phyloP scores from a whole-genome alignment of 306 rosid species.

The Psophocarpus tetragonolobus region DNA sequence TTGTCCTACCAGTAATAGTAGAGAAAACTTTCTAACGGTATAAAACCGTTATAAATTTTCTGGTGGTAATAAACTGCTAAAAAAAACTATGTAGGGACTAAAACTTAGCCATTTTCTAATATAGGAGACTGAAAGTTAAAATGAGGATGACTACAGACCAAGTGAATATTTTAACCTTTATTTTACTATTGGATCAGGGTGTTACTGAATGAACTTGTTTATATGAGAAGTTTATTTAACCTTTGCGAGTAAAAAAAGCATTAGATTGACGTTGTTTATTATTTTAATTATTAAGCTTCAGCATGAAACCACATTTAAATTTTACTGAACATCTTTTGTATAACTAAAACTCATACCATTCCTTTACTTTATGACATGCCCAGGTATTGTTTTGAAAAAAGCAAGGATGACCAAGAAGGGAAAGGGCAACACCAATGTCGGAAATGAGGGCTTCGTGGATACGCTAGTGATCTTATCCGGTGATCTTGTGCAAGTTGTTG shows the following conservation, averaged over 20 bases:
- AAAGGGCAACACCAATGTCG: conserved; percentile 49
- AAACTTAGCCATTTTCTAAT: not conserved
- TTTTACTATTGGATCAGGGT: conserved; percentile 26
- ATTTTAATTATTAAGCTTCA: not conserved
- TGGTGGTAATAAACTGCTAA: not conserved
- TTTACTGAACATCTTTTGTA: conserved; percentile 6
- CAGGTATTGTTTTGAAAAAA: conserved; percentile 80
- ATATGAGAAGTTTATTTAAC: not conserved
- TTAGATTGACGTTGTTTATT: not conserved
- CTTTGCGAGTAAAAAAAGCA: not conserved
- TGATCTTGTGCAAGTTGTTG: conserved; percentile 85
- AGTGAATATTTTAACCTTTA: not conserved
- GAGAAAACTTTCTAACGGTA: not conserved
- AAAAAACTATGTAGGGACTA: not conserved
- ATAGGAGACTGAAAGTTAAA: not conserved
- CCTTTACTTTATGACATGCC: conserved; percentile 22
- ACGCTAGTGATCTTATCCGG: conserved; percentile 65
- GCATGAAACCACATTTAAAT: not conserved
- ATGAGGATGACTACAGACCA: not conserved
- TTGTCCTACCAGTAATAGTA: not conserved
- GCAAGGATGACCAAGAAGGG: conserved; percentile 82
- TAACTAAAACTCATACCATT: conserved; percentile 2
- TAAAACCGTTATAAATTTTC: not conserved
- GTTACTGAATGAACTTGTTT: conserved; percentile 10
- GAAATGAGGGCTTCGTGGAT: conserved; percentile 55